A percentile compares a stretch with the other conserved stretches of the same genome.
Conservation (phyloP, 495 filamentous ascomycete species). For the Aspergillus diversus region DNA sequence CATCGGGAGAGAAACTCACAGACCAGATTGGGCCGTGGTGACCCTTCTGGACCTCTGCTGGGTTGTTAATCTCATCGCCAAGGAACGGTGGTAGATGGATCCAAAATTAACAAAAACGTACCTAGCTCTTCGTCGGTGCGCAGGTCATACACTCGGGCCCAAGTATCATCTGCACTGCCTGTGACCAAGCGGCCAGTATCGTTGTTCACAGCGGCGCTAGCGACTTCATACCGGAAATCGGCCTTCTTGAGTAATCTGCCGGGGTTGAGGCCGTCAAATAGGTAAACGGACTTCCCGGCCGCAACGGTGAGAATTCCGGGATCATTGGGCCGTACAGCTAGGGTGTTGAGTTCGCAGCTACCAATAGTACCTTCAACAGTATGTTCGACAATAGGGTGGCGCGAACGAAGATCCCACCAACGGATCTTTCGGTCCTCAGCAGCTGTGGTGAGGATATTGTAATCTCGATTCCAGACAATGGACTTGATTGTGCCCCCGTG, state of each 20-base stretch:
- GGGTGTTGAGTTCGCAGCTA: constrained; percentile 80
- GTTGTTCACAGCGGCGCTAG: constrained; percentile 84
- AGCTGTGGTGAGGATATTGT: constrained; percentile 84
- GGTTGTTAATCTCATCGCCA: constrained; percentile 32
- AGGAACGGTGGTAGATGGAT: not conserved
- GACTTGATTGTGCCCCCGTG: constrained; percentile 90
- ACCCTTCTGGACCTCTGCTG: constrained; percentile 84
- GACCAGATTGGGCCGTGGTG: constrained; percentile 98
- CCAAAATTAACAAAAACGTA: constrained; percentile 37
- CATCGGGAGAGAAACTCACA: constrained; percentile 89
- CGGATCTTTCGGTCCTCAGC: constrained; percentile 88
- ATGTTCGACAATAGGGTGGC: constrained; percentile 70
- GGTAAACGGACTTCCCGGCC: constrained; percentile 88
- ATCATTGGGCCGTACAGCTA: constrained; percentile 45
- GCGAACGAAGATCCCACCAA: constrained; percentile 89
- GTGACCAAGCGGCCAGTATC: constrained; percentile 82
- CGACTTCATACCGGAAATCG: constrained; percentile 79
- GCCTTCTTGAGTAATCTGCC: constrained; percentile 75
- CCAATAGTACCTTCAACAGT: constrained; percentile 80
- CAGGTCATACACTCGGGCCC: constrained; percentile 90
- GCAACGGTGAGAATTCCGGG: constrained; percentile 55
- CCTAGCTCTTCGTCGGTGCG: constrained; percentile 77
- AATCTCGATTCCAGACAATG: constrained; percentile 88
- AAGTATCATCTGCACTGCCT: constrained; percentile 84
- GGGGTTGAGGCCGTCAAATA: constrained; percentile 79